Evolutionary conservation across 306 rosid genomes (phyloP), one percentile per base, ranked within the genome.

Genomic region (Ammopiptanthus mongolicus): DNA sequence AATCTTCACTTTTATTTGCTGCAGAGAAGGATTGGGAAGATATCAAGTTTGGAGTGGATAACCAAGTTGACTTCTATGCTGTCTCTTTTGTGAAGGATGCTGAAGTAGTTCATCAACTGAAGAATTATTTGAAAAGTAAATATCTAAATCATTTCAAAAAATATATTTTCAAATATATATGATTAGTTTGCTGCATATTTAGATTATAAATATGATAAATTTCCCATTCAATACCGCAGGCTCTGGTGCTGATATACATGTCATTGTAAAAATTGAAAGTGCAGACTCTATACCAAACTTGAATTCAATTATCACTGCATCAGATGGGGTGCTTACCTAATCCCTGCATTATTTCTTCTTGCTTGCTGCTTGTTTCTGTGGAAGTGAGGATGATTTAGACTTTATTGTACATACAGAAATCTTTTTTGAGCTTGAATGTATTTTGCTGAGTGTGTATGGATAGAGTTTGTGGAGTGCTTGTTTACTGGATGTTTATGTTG

Each of bases 11-110:
- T 74, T 84, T 42, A 56, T 75, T 74, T 90, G 7, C 51, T 88
- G 83, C 99, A 90, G 99, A 95, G 79, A 95, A 95, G 95, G 99
- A 95, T 79, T 95, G 99, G 99, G 99, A 95, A 65, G 99, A 95
- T 79, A 95, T 95, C 78, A 89, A 95, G 86, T 95, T 95, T 76
- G 99, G 99, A 84, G 98, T 92, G 47, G 99, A 95, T 71, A 95
- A 95, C 86, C 46, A 86, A 89, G 97, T 95, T 80, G 99, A 95
- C 76, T 95, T 95, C 78, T 95, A 95, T 84, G 99, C 99, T n/a
- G 99, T 95, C 75, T 95, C 99, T 15, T 95, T 95, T 78, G 99
- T 95, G 61, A 95, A 95, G 89, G 97, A 89, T 84, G 99, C 96
- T 10, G 88, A 95, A 86, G 98, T 95, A 0, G 99, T 92, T 75